These are phyloP conservation scores for Aspergillus cavernicola DNA, from an alignment of 495 filamentous ascomycete genomes.

Conservation along the genomic window DNA sequence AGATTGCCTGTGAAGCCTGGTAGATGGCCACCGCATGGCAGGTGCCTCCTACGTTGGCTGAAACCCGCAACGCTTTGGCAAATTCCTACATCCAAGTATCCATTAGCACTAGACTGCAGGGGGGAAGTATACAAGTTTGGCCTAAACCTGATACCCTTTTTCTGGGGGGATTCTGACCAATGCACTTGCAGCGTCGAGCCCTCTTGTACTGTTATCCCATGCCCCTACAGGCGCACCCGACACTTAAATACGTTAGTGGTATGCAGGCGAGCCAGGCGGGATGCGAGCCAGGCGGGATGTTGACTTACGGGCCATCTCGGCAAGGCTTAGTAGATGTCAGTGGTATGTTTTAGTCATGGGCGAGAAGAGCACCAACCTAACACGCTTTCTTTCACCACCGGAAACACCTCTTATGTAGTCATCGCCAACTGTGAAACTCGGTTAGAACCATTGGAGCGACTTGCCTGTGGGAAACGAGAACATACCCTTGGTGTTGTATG, in stretches of 20 bases:
- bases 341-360: not conserved
- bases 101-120: not conserved
- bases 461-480: not conserved
- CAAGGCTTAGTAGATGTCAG: conserved; percentile 37
- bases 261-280: not conserved
- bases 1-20: conserved; percentile 83
- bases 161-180: conserved; percentile 26
- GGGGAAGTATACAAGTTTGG: no score
- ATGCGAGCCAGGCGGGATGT: not conserved
- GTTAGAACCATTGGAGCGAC: conserved; percentile 24
- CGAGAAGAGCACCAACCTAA: conserved; percentile 25
- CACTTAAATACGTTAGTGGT: conserved; percentile 40
- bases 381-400: conserved; percentile 76
- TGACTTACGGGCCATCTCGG: conserved; percentile 53
- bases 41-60: conserved; percentile 68
- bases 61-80: conserved; percentile 64
- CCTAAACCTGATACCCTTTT: no score
- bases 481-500: conserved; percentile 50
- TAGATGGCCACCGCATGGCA: conserved; percentile 80
- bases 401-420: conserved; percentile 63
- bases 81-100: conserved; percentile 38
- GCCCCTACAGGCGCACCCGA: conserved; percentile 68
- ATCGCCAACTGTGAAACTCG: conserved; percentile 39
- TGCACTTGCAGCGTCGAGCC: conserved; percentile 79
- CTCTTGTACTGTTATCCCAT: conserved; percentile 86